phyloP scores from a whole-genome alignment of 306 rosid genomes.

The Vachellia collinsii region DNA sequence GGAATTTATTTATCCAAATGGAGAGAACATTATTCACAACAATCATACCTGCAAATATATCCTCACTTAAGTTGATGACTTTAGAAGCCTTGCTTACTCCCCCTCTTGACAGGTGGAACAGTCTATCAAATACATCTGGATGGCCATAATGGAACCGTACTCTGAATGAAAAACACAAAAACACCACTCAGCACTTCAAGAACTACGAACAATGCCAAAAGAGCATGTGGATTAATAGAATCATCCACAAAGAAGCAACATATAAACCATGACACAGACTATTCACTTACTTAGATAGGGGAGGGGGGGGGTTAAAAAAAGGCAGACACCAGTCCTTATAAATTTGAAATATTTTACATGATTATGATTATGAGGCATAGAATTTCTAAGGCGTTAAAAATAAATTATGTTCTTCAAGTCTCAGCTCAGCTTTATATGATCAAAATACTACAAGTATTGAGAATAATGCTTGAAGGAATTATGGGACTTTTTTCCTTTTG shows the following conservation, averaged over 20 bases:
- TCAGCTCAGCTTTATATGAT: background rate
- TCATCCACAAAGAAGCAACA: constrained; percentile 12
- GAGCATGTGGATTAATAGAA: constrained; percentile 21
- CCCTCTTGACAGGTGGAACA: constrained; percentile 97
- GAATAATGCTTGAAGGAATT: background rate
- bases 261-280: constrained; percentile 1
- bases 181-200: constrained; percentile 29
- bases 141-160: constrained; percentile 99
- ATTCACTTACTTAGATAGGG: constrained; percentile 5
- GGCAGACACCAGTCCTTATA: background rate
- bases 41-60: constrained; percentile 94
- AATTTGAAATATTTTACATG: background rate
- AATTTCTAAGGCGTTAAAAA: background rate
- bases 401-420: background rate
- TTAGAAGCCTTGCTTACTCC: constrained; percentile 97
- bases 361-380: background rate
- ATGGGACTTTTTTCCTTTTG: background rate
- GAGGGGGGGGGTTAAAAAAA: too few relatives aligned
- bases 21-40: constrained; percentile 1
- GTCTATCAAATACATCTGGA: constrained; percentile 95
- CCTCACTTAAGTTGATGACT: constrained; percentile 93
- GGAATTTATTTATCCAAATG: constrained; percentile 17
- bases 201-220: constrained; percentile 21
- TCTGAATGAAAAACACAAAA: constrained; percentile 59
- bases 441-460: background rate